Base-by-base conservation (phyloP, 371 early-diverging fungal species). In the Syncephalis plumigaleata region DNA sequence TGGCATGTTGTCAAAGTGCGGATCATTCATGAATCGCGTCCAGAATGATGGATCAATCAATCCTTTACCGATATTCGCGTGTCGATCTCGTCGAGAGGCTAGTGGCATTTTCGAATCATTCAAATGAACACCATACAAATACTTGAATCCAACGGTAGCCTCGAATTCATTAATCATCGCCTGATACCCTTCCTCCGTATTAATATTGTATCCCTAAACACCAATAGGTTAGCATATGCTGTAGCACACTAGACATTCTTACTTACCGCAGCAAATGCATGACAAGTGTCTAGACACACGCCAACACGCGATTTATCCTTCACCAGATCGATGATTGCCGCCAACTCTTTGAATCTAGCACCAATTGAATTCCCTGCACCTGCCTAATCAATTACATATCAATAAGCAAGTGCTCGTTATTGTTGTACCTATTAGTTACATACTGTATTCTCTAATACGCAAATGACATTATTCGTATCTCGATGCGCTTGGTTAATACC, bases 151-250 rank as follows among this genome's bases (percentile, higher is more conserved):
- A 22, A 81, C 63, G 31, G 59, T 48, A 18, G 39, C 31, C 49
- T 68, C 64, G 58, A 81, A 79, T 9, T 65, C 52, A 5, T 55
- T 25, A 61, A 81, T 68, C 9, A 71, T 60, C n/a, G 46, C 52
- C 36, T 61, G 56, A 61, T 73, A 81, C 9, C 55, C 49, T 16
- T 59, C 59, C 1, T 18, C 24, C 16, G 62, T 70, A n/a, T 66
- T 55, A n/a, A 81, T 64, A 54, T 81, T 77, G 54, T 77, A 79
- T 9, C 81, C 60, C n/a, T n/a, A n/a, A n/a, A n/a, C n/a, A n/a
- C n/a, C 50, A 44, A 45, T 24, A n/a, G 21, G 26, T 22, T 15
- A 42, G 16, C 17, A 9, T 20, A 24, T 27, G 39, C 22, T 23
- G 9, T 8, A 23, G 38, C 11, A 18, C 17, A 48, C 13, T 36